Base-by-base conservation (phyloP, 331 rosid species). In the Erythrophleum ivorense region DNA sequence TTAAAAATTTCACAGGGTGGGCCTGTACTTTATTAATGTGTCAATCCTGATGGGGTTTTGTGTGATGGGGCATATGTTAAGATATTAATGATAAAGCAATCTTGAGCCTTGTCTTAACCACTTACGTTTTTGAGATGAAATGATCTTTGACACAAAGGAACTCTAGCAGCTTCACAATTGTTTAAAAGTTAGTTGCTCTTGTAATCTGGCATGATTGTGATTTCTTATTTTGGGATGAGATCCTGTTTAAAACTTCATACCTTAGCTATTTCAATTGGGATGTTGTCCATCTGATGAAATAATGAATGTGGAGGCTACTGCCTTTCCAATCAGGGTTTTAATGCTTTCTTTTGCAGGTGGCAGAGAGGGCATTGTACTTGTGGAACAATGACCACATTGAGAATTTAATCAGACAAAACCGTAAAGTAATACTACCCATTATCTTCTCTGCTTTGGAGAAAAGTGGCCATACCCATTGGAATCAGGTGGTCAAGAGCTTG, bases 311-410 rank as follows among this genome's bases (percentile, higher is more conserved):
- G 15, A 16, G 14, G 71, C 31, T 38, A 0, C 34, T 31, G n/a
- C 15, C 49, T n/a, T 66, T 66, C 33, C 15, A 18, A 40, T 67
- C 7, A 8, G 31, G 50, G 45, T 67, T 40, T 3, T 16, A 18
- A 67, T 40, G 16, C 5, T 45, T 69, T 69, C 57, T 69, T 69
- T 69, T 69, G 34, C 82, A 91, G 94, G 97, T 89, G 75, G 94
- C 94, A 11, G 97, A 91, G 77, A 84, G 94, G 83, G 92, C 90
- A 40, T 68, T 90, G 79, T 91, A 88, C 82, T 78, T 91, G 76
- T 91, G 96, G 93, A 91, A 88, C 85, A 89, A 81, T 2, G 92
- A 91, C 76, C 97, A 89, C 72, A 76, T 91, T 72, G 89, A 87
- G 78, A 91, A 84, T 87, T 71, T 91, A 59, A 87, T 89, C 84